Evolutionary conservation across 1,284 basidiomycete species (phyloP).

Genomic region (Apiotrichum gamsii): DNA sequence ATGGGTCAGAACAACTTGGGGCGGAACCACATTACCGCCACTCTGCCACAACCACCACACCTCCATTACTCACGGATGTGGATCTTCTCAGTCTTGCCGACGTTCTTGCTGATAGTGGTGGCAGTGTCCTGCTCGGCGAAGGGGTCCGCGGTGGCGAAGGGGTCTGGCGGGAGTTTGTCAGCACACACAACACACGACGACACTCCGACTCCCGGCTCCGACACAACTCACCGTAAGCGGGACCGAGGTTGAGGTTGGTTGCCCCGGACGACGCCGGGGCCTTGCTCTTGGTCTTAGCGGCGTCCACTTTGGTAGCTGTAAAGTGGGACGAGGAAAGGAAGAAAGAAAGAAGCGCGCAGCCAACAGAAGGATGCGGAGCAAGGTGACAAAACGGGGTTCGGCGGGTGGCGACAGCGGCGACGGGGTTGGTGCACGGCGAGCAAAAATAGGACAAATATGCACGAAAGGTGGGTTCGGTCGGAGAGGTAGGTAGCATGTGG

Average conservation of each 20-base stretch:
- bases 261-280: conserved; percentile 35
- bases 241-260: conserved; percentile 54
- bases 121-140: conserved; percentile 49
- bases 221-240: conserved; percentile 29
- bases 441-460: background rate
- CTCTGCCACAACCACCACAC: too few relatives aligned
- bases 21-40: too few relatives aligned
- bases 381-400: too few relatives aligned
- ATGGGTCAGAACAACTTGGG: too few relatives aligned
- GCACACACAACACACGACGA: background rate
- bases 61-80: conserved; percentile 66
- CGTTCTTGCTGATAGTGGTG: conserved; percentile 60
- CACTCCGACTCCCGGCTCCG: background rate
- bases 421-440: background rate
- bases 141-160: conserved; percentile 73
- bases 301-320: conserved; percentile 46
- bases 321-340: conserved; percentile 4
- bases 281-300: conserved; percentile 43
- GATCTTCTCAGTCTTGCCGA: conserved; percentile 79
- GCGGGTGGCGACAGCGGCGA: background rate
- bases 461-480: background rate
- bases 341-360: background rate
- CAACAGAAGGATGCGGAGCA: too few relatives aligned
- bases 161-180: conserved; percentile 56
- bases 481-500: background rate